A percentile compares a stretch with the other conserved stretches of the same genome.
Conservation (phyloP, 495 filamentous ascomycete species). For the Amniculicola lignicola region DNA sequence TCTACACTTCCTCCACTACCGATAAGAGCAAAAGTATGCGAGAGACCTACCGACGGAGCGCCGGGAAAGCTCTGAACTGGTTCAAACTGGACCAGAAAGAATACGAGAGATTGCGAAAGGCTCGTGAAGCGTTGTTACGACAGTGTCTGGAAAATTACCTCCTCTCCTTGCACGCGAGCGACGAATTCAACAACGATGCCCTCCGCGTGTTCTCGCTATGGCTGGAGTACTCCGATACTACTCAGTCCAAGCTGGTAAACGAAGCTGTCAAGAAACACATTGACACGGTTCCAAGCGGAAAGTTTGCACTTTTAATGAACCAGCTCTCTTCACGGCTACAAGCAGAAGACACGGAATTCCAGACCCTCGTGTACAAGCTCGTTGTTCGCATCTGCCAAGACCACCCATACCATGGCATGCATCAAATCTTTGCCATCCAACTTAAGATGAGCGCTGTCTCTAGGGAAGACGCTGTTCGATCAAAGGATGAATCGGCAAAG, state of each 20-base stretch:
- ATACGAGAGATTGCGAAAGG: slow-evolving; percentile 70
- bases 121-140: slow-evolving; percentile 73
- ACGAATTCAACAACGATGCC: slow-evolving; percentile 82
- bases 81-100: slow-evolving; percentile 83
- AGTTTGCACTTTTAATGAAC: slow-evolving; percentile 92
- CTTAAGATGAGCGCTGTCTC: slow-evolving; percentile 9
- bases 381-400: slow-evolving; percentile 80
- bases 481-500: slow-evolving; percentile 66
- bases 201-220: slow-evolving; percentile 94
- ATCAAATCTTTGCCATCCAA: slow-evolving; percentile 77
- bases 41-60: slow-evolving; percentile 45
- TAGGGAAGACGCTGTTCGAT: slow-evolving; percentile 52
- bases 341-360: slow-evolving; percentile 65
- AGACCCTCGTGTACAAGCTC: slow-evolving; percentile 65
- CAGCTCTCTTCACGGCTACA: slow-evolving; percentile 89
- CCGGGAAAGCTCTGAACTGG: slow-evolving; percentile 76
- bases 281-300: slow-evolving; percentile 72
- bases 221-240: slow-evolving; percentile 74
- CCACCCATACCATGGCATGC: slow-evolving; percentile 94
- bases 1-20: slow-evolving; percentile 67
- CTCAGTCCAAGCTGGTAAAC: slow-evolving; percentile 74
- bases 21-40: slow-evolving; percentile 42
- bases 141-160: slow-evolving; percentile 95
- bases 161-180: slow-evolving; percentile 73
- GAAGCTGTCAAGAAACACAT: slow-evolving; percentile 69